phyloP scores from a whole-genome alignment of 257 asterid genomes.

The Galeopsis tetrahit region DNA sequence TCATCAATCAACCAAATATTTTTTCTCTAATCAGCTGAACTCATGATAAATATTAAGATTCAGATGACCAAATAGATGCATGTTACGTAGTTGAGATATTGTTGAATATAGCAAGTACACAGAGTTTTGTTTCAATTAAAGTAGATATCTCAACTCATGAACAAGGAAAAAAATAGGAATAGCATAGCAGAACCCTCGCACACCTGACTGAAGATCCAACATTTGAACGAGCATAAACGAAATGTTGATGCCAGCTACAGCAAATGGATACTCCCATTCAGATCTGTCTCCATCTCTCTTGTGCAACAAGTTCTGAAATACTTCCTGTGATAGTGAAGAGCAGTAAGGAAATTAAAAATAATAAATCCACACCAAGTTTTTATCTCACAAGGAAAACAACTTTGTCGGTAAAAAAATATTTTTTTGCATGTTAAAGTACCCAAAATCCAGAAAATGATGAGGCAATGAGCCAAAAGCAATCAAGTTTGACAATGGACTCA shows the following conservation, averaged over 20 bases:
- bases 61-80: conserved; percentile 17
- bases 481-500: neutral
- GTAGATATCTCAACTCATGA: neutral
- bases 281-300: conserved; percentile 89
- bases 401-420: neutral
- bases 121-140: conserved; percentile 12
- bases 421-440: neutral
- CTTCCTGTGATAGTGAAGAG: conserved; percentile 55
- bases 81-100: neutral
- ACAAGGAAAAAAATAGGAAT: neutral
- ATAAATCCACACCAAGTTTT: neutral
- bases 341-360: conserved; percentile 3
- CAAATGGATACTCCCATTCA: conserved; percentile 98
- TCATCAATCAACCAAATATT: conserved; percentile 14
- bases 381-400: neutral
- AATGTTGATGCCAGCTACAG: conserved; percentile 96
- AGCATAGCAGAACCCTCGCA: neutral
- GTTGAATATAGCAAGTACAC: neutral
- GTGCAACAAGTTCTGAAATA: conserved; percentile 75
- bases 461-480: neutral
- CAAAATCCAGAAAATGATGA: neutral
- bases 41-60: neutral
- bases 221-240: conserved; percentile 93
- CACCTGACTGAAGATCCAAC: conserved; percentile 98
- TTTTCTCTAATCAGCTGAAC: conserved; percentile 9